Conservation (phyloP, 2,329 filamentous ascomycete species). For the Nemania bipapillata region DNA sequence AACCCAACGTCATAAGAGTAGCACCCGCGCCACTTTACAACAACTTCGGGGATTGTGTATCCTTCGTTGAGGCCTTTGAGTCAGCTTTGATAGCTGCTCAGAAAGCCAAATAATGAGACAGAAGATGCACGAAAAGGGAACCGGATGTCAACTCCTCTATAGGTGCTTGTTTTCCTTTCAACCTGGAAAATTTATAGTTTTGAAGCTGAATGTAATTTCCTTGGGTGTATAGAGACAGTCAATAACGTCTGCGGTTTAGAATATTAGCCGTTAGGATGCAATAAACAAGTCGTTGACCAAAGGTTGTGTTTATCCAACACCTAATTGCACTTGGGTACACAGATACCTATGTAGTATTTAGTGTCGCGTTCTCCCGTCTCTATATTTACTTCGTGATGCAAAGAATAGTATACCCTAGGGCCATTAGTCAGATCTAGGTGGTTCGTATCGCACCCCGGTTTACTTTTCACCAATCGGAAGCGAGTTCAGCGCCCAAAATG, state of each 20-base stretch:
- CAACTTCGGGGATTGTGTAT: slow-evolving; percentile 71
- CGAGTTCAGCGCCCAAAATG: slow-evolving; percentile 3
- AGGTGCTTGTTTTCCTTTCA: not conserved
- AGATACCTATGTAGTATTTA: not conserved
- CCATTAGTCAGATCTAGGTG: not conserved
- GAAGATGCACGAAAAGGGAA: not conserved
- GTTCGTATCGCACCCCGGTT: not conserved
- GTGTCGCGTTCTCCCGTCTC: not conserved
- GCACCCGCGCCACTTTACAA: slow-evolving; percentile 82
- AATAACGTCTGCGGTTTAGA: not conserved
- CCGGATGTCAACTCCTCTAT: not conserved
- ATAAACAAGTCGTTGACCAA: not conserved
- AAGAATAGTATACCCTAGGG: not conserved
- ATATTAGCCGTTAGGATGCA: not conserved
- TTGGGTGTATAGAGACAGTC: not conserved
- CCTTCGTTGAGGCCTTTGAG: slow-evolving; percentile 62
- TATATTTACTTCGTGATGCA: not conserved
- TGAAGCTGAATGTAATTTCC: not conserved
- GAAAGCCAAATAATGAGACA: slow-evolving; percentile 28
- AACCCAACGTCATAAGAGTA: slow-evolving; percentile 78
- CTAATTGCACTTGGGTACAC: not conserved
- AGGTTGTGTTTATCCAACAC: not conserved
- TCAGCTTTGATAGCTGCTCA: slow-evolving; percentile 43
- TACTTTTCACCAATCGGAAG: slow-evolving; percentile 9
- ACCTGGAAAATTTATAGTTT: not conserved